phyloP scores from a whole-genome alignment of 148 eudicot genomes.

The Chenopodium album region DNA sequence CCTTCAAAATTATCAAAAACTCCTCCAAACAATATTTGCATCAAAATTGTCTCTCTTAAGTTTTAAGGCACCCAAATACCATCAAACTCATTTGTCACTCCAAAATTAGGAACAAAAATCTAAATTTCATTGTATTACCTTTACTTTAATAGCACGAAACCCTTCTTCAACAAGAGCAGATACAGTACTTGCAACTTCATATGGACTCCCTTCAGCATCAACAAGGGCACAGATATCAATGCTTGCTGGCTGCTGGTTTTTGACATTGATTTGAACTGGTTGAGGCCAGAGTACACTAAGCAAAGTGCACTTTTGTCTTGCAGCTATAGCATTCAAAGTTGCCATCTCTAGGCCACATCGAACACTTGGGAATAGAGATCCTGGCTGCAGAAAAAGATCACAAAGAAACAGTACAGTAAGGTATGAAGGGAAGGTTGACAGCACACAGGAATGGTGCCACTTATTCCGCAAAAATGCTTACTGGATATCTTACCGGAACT shows the following conservation, averaged over 20 bases:
- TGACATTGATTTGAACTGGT: conserved; percentile 26
- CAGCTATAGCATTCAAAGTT: conserved; percentile 81
- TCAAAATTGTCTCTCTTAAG: not conserved
- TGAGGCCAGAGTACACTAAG: conserved; percentile 52
- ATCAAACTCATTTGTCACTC: not conserved
- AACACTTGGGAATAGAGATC: conserved; percentile 77
- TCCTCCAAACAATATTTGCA: not conserved
- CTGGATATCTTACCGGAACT: conserved; percentile 54
- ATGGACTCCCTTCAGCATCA: conserved; percentile 71
- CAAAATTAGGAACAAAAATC: conserved; percentile 3
- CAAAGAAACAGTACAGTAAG: not conserved
- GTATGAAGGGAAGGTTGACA: not conserved
- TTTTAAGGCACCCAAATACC: not conserved
- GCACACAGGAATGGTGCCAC: too few relatives aligned
- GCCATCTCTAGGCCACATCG: conserved; percentile 99
- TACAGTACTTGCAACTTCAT: conserved; percentile 69
- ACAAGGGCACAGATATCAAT: conserved; percentile 82
- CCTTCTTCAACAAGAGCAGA: conserved; percentile 70
- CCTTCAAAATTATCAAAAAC: not conserved
- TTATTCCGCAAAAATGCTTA: not conserved
- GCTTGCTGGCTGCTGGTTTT: conserved; percentile 36
- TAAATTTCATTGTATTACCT: conserved; percentile 43
- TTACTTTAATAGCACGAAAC: conserved; percentile 73
- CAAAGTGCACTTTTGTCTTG: conserved; percentile 52
- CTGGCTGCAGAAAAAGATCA: conserved; percentile 49